These are phyloP conservation scores for Ajuga chamaepitys DNA, from an alignment of 257 asterid species.

Conservation along the genomic window DNA sequence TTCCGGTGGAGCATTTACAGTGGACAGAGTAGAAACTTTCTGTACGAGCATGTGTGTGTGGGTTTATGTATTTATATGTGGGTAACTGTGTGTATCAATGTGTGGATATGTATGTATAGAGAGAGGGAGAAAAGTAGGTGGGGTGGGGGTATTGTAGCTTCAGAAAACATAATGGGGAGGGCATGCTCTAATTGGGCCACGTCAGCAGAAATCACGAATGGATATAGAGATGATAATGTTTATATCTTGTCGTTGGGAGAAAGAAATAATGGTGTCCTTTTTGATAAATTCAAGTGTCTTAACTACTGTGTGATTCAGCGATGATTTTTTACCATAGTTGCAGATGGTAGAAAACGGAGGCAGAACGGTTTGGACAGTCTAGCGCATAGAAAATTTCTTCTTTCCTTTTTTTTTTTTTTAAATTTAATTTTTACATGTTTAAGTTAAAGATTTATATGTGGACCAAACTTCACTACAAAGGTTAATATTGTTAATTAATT, in stretches of 20 bases:
- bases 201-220: conserved; percentile 39
- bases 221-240: conserved; percentile 47
- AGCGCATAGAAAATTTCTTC: too few species aligned
- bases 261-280: not conserved
- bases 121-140: not conserved
- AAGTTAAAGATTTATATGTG: too few species aligned
- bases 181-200: conserved; percentile 47
- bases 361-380: too few species aligned
- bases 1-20: conserved; percentile 7
- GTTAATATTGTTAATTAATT: too few species aligned
- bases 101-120: not conserved
- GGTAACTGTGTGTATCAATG: not conserved
- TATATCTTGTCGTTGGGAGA: not conserved
- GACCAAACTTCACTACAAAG: too few species aligned
- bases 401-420: too few species aligned
- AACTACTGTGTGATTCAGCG: too few species aligned
- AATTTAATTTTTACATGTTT: too few species aligned
- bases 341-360: too few species aligned
- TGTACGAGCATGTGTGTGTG: not conserved
- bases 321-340: too few species aligned
- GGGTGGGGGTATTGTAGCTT: not conserved
- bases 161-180: conserved; percentile 3
- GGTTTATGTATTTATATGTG: not conserved
- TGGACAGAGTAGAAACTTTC: not conserved
- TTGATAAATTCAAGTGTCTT: not conserved